Evolutionary conservation across 306 rosid genomes (phyloP).

Genomic region (Vachellia pachyceras): DNA sequence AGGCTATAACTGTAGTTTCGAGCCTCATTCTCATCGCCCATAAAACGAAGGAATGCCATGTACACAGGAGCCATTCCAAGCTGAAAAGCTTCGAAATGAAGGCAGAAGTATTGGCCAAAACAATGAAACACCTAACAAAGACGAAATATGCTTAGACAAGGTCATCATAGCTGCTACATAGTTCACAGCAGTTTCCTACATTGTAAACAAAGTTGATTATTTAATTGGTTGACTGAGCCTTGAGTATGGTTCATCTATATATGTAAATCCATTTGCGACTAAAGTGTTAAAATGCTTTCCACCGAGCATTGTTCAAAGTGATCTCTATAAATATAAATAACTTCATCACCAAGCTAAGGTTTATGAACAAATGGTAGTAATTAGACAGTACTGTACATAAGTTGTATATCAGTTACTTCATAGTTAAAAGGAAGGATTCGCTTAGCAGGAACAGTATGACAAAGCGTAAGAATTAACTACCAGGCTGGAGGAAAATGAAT

Average conservation of each 20-base stretch:
- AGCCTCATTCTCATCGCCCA: conserved; percentile 97
- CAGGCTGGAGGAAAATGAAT: background rate
- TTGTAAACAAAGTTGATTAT: background rate
- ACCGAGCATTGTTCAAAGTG: background rate
- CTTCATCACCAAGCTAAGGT: background rate
- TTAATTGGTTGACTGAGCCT: conserved; percentile 23
- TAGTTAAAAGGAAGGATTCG: background rate
- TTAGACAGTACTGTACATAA: background rate
- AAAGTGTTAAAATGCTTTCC: conserved; percentile 2
- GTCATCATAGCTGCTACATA: conserved; percentile 3
- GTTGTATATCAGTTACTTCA: background rate
- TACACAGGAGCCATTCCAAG: conserved; percentile 98
- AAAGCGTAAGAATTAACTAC: background rate
- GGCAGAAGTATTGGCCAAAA: conserved; percentile 97
- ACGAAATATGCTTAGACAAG: conserved; percentile 21
- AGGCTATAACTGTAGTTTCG: conserved; percentile 92
- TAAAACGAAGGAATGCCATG: conserved; percentile 97
- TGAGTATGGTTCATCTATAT: background rate
- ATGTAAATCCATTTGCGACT: background rate
- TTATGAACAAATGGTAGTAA: conserved; percentile 3
- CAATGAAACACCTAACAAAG: conserved; percentile 88
- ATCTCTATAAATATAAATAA: conserved; percentile 19
- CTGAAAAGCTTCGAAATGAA: conserved; percentile 98
- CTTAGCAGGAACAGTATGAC: conserved; percentile 3
- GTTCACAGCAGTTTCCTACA: conserved; percentile 21